Conservation (phyloP, 148 eudicot species). For the Silene uniflora region DNA sequence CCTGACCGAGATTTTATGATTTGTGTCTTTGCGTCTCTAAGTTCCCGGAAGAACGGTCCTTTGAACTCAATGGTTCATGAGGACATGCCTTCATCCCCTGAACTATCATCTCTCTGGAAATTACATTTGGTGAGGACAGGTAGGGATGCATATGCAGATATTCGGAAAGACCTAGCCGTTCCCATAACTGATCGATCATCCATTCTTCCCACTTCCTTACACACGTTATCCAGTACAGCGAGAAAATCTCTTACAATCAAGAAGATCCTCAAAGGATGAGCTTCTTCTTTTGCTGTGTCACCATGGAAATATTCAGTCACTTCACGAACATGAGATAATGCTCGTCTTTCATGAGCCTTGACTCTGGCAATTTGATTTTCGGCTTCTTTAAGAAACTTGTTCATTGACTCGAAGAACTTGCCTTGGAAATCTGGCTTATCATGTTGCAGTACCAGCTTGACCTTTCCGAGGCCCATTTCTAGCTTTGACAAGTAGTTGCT, state of each 20-base stretch:
- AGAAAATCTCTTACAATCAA: slow-evolving; percentile 61
- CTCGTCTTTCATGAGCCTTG: slow-evolving; percentile 46
- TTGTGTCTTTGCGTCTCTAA: background rate
- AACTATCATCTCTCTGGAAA: slow-evolving; percentile 37
- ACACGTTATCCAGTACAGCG: slow-evolving; percentile 48
- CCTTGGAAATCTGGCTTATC: slow-evolving; percentile 55
- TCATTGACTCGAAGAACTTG: slow-evolving; percentile 59
- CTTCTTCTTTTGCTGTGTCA: slow-evolving; percentile 54
- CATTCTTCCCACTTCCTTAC: slow-evolving; percentile 69
- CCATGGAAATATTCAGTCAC: slow-evolving; percentile 55
- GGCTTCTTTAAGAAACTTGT: slow-evolving; percentile 31
- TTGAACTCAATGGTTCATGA: slow-evolving; percentile 27
- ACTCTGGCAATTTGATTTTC: slow-evolving; percentile 34
- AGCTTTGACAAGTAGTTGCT: slow-evolving; percentile 81
- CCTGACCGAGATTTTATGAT: background rate
- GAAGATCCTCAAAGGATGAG: slow-evolving; percentile 60
- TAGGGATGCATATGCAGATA: slow-evolving; percentile 58
- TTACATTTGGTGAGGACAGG: slow-evolving; percentile 65
- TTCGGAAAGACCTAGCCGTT: slow-evolving; percentile 60
- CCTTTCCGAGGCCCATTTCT: slow-evolving; percentile 70
- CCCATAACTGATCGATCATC: slow-evolving; percentile 65
- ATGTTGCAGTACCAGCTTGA: slow-evolving; percentile 46
- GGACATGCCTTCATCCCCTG: slow-evolving; percentile 62
- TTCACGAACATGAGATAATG: slow-evolving; percentile 42
- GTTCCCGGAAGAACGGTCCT: background rate